Evolutionary conservation across 495 filamentous ascomycete genomes (phyloP), one percentile per base, ranked within the genome.

Genomic region (Durotheca rogersii): DNA sequence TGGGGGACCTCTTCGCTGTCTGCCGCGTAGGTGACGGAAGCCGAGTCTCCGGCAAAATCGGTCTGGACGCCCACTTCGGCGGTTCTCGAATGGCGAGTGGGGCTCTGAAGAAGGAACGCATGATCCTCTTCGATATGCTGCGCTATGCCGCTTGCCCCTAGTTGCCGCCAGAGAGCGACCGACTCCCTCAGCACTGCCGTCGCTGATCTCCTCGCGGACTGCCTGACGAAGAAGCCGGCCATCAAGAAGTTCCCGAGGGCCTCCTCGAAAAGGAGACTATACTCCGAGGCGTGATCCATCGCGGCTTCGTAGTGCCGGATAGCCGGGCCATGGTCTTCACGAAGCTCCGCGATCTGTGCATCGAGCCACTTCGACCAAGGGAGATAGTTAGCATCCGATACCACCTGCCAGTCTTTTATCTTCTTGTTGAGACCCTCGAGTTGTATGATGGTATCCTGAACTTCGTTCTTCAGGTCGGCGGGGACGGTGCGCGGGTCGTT

Each of bases 51-150:
- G 29, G 76, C 75, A 49, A 82, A 80, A 51, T 79, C 79, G 1
- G 90, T 95, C 68, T 96, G 90, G 15, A 86, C 87, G 12, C 75
- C 83, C 30, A 72, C 78, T 60, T 96, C 90, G 16, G 76, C 70
- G 0, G 77, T 83, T 47, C 81, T 79, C 12, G 78, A 68, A 31
- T 76, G 75, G 6, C 78, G 78, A 0, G 76, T 78, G 3, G 84
- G 81, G 11, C 81, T 83, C 51, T 83, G 83, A 12, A 94, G 72
- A 1, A 94, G 65, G 68, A 83, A 83, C 59, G 81, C 81, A 56
- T 88, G 85, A 42, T 88, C 85, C 47, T 81, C 77, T 17, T 84
- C 76, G 36, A 94, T 76, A 33, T 83, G 81, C 18, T 79, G 72
- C 25, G 82, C 86, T 60, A 95, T 85, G 19, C 89, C 90, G 23